Conservation (phyloP, 1,284 basidiomycete species). For the Ceratobasidium sp. region DNA sequence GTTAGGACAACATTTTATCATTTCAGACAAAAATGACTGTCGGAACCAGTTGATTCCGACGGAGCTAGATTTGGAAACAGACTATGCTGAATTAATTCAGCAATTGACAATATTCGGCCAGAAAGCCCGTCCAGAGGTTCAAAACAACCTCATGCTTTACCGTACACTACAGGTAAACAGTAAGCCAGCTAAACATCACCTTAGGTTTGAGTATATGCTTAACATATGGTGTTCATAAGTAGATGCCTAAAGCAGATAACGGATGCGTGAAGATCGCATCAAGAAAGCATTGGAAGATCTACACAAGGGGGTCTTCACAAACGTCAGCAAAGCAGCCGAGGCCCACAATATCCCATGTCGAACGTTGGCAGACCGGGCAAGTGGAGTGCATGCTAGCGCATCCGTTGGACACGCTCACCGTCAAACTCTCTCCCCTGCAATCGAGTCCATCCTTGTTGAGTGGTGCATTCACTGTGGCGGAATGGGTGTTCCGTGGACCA, state of each 20-base stretch:
- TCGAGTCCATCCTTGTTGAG: conserved; percentile 3
- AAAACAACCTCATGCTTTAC: neutral
- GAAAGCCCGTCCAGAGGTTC: neutral
- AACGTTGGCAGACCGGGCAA: conserved; percentile 2
- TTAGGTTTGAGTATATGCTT: neutral
- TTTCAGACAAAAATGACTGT: neutral
- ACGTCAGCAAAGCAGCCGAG: neutral
- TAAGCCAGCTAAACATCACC: neutral
- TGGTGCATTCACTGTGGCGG: conserved; percentile 17
- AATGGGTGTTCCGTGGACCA: conserved; percentile 22
- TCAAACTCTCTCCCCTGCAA: neutral
- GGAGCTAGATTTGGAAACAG: neutral
- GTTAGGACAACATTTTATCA: neutral
- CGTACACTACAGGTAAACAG: neutral
- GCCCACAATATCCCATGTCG: neutral
- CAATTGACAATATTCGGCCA: neutral
- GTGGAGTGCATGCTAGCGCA: conserved; percentile 3
- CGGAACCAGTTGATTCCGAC: conserved; percentile 1
- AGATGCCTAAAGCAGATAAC: conserved; percentile 24
- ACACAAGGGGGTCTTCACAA: neutral
- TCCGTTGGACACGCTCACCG: neutral
- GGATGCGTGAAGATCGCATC: neutral
- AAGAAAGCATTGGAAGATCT: conserved; percentile 4
- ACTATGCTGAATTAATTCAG: conserved; percentile 1
- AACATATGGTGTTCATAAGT: neutral